phyloP scores from a whole-genome alignment of 2,329 filamentous ascomycete genomes.

The Fusarium tricinctum region DNA sequence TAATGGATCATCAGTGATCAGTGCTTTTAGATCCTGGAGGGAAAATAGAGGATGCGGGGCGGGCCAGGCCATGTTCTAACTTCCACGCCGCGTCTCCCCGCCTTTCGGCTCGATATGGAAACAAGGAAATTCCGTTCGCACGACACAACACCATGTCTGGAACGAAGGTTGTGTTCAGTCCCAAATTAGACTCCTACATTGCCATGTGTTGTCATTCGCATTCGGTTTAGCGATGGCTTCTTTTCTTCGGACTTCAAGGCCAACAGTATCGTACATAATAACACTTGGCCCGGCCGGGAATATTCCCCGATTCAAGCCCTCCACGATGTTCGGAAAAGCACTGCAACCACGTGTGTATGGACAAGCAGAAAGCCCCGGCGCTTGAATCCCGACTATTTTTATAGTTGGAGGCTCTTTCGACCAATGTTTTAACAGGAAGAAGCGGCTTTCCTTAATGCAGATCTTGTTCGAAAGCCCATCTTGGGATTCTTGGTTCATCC shows the following conservation, averaged over 20 bases:
- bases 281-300: constrained; percentile 38
- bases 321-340: constrained; percentile 17
- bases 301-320: constrained; percentile 26
- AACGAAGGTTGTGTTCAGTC: constrained; percentile 10
- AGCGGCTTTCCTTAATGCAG: constrained; percentile 30
- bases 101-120: constrained; percentile 42
- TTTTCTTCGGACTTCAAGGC: constrained; percentile 8
- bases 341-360: constrained; percentile 28
- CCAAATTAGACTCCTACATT: constrained; percentile 24
- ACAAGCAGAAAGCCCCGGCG: constrained; percentile 26
- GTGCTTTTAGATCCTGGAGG: constrained; percentile 14
- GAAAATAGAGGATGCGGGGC: constrained; percentile 26
- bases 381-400: constrained; percentile 43
- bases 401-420: constrained; percentile 12
- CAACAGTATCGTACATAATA: constrained; percentile 4
- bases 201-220: background rate
- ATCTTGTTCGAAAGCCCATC: constrained; percentile 14
- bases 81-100: constrained; percentile 31
- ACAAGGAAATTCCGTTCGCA: constrained; percentile 13
- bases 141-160: constrained; percentile 1
- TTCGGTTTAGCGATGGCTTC: constrained; percentile 1
- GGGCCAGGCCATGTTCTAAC: constrained; percentile 11
- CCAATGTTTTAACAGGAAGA: constrained; percentile 29
- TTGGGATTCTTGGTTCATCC: background rate
- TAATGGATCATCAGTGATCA: background rate